These are phyloP conservation scores for Cadophora sp. DNA, from an alignment of 2,329 filamentous ascomycete genomes.

Conservation along the genomic window DNA sequence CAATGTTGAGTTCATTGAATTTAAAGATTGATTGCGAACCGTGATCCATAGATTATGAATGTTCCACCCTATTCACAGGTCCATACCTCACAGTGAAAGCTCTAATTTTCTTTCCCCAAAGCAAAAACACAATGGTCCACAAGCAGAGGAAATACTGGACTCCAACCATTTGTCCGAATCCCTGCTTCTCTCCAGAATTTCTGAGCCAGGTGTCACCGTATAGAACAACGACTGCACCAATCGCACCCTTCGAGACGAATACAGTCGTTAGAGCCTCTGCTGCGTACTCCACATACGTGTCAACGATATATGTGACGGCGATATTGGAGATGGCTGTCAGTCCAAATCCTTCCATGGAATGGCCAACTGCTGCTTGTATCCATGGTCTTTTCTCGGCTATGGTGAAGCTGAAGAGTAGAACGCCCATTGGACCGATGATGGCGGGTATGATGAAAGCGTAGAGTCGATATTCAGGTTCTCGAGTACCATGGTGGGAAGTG, in stretches of 20 bases:
- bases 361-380: slow-evolving; percentile 34
- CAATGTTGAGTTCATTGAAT: neutral
- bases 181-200: slow-evolving; percentile 31
- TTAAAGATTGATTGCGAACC: too few species aligned
- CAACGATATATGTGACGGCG: slow-evolving; percentile 42
- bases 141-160: slow-evolving; percentile 25
- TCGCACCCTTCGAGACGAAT: slow-evolving; percentile 43
- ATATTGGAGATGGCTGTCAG: slow-evolving; percentile 43
- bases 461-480: slow-evolving; percentile 40
- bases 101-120: slow-evolving; percentile 26
- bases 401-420: slow-evolving; percentile 42
- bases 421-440: slow-evolving; percentile 41
- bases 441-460: slow-evolving; percentile 39
- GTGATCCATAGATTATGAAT: neutral
- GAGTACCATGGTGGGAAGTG: slow-evolving; percentile 17
- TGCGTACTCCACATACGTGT: slow-evolving; percentile 40
- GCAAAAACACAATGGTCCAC: slow-evolving; percentile 19
- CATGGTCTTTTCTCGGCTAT: slow-evolving; percentile 32
- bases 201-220: slow-evolving; percentile 40
- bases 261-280: slow-evolving; percentile 43
- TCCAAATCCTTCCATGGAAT: slow-evolving; percentile 44
- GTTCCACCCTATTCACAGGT: neutral
- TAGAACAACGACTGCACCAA: slow-evolving; percentile 41
- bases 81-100: slow-evolving; percentile 23
- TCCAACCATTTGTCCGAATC: slow-evolving; percentile 41